phyloP scores from a whole-genome alignment of 305 asterid genomes.

The Plantago coronopus region DNA sequence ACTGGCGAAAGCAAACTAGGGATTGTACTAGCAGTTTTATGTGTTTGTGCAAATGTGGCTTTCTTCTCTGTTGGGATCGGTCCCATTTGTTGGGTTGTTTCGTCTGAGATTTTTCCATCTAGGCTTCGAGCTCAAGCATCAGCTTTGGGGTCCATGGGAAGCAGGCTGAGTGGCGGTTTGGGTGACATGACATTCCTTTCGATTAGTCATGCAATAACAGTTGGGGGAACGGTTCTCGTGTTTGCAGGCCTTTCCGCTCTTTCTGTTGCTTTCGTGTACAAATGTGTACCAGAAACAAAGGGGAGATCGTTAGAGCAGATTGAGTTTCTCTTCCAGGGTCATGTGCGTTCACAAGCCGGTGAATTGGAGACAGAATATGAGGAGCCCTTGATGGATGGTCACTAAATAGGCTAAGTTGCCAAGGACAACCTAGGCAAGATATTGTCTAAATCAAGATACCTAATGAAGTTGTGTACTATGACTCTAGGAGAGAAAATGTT shows the following conservation, averaged over 20 bases:
- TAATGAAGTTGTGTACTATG: too few relatives aligned
- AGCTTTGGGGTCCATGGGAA: conserved; percentile 58
- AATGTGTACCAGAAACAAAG: conserved; percentile 52
- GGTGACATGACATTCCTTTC: conserved; percentile 49
- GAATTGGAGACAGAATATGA: conserved; percentile 48
- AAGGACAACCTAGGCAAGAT: too few relatives aligned
- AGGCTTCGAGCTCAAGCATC: conserved; percentile 62
- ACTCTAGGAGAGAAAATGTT: too few relatives aligned
- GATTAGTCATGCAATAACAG: conserved; percentile 34
- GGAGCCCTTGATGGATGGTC: conserved; percentile 36
- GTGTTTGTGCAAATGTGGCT: conserved; percentile 61
- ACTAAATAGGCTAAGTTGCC: not conserved
- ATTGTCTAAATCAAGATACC: too few relatives aligned
- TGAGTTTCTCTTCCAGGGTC: conserved; percentile 44
- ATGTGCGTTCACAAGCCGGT: conserved; percentile 26
- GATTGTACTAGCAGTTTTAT: conserved; percentile 32
- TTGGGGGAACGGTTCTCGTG: conserved; percentile 51
- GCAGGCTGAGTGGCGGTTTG: conserved; percentile 49
- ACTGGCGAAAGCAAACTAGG: conserved; percentile 25
- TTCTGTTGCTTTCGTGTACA: conserved; percentile 43
- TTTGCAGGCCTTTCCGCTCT: conserved; percentile 49
- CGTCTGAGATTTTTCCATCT: conserved; percentile 54
- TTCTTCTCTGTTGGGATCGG: conserved; percentile 63
- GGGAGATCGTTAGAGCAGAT: conserved; percentile 62
- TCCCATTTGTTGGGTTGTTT: conserved; percentile 58